Evolutionary conservation across 139 green algal species (phyloP), one percentile per base, ranked within the genome.

Genomic region (Volvox reticuliferus): DNA sequence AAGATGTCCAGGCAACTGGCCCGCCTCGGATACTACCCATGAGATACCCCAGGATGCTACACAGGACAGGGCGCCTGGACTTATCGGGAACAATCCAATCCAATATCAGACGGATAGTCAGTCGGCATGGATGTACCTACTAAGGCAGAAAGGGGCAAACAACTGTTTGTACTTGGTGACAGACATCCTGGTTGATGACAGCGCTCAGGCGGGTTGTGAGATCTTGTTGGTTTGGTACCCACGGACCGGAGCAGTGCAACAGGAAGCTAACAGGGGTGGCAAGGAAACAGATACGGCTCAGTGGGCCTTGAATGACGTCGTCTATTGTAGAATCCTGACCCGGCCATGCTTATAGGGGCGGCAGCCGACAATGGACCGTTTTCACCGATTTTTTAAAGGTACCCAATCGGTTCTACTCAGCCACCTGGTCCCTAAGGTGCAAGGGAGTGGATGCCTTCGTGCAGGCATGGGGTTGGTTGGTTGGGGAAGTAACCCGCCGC

Each of bases 41-140:
- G n/a, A n/a, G n/a, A n/a, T n/a, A n/a, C n/a, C n/a, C n/a, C n/a
- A n/a, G n/a, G n/a, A n/a, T n/a, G n/a, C n/a, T n/a, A n/a, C n/a
- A n/a, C n/a, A n/a, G n/a, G n/a, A n/a, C 0, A 37, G 21, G 20
- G 32, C 32, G 0, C 86, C 86, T 71, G 13, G n/a, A 20, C 50
- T 83, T 9, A 30, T 84, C 20, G 1, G 16, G 19, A 22, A 18
- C 6, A 26, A 28, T 0, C 19, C 21, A 3, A 12, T 90, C 26
- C 50, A 73, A 50, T 90, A 85, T 17, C 55, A 90, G 50, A 85
- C 71, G 0, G 86, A 90, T 62, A 84, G 71, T 44, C 69, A 76
- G 22, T 90, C 26, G 35, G n/a, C n/a, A n/a, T n/a, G n/a, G n/a
- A n/a, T n/a, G n/a, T n/a, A n/a, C 55, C 12, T 90, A 26, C 26